Evolutionary conservation across 2,329 filamentous ascomycete species (phyloP).

Genomic region (Sporothrix phasma): DNA sequence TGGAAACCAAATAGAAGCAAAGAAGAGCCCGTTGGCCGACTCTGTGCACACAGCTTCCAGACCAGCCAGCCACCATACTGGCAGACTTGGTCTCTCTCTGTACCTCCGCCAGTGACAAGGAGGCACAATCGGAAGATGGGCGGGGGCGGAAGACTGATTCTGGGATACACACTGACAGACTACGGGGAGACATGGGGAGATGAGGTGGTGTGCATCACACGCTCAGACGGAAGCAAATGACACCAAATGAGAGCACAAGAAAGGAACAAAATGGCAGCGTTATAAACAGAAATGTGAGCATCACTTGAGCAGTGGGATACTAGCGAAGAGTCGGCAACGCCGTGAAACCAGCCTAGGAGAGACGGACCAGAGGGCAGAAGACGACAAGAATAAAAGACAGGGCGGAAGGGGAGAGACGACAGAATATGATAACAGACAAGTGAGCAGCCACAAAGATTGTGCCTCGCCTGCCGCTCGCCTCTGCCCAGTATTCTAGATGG

Average conservation of each 20-base stretch:
- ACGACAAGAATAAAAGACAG: neutral
- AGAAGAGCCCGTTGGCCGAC: neutral
- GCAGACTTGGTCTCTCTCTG: neutral
- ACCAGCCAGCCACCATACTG: neutral
- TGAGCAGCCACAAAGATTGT: neutral
- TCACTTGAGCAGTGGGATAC: neutral
- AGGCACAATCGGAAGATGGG: neutral
- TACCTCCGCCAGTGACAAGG: neutral
- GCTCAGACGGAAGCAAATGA: neutral
- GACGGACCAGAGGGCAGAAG: neutral
- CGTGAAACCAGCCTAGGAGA: neutral
- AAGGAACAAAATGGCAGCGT: neutral
- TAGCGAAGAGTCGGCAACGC: conserved; percentile 5
- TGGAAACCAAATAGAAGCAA: conserved; percentile 1
- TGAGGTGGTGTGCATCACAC: neutral
- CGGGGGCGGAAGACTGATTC: neutral
- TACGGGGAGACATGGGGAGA: neutral
- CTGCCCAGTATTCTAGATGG: neutral
- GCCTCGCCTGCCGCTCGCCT: neutral
- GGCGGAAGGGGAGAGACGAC: neutral
- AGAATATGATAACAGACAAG: conserved; percentile 2
- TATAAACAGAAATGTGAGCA: neutral
- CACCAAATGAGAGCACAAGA: neutral
- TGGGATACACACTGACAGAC: neutral
- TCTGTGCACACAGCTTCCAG: neutral